A percentile compares a stretch with the other conserved stretches of the same genome.
Conservation (phyloP, 805 yeast species). For the Candida xiaguanensis region DNA sequence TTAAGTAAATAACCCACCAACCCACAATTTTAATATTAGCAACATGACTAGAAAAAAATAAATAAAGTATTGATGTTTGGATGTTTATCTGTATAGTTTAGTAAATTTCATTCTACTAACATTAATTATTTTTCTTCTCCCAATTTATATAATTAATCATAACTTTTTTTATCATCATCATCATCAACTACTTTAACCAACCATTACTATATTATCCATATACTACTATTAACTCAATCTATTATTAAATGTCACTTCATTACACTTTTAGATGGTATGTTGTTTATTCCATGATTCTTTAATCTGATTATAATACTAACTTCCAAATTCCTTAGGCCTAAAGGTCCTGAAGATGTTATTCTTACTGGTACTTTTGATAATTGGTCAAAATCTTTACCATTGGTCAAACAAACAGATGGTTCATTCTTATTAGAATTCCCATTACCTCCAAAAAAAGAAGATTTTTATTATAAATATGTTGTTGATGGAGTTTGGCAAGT, state of each 20-base stretch:
- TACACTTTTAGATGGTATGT: slow-evolving; percentile 42
- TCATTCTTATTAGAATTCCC: slow-evolving; percentile 61
- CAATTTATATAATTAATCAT: no score
- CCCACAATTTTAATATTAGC: no score
- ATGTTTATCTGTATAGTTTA: background rate
- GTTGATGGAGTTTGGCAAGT: slow-evolving; percentile 69
- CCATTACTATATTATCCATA: no score
- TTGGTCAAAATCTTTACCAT: slow-evolving; percentile 57
- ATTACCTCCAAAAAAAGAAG: slow-evolving; percentile 37
- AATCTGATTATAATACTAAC: slow-evolving; percentile 21
- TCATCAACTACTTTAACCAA: no score
- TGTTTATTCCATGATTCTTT: background rate
- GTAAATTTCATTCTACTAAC: no score
- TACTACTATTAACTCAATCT: no score
- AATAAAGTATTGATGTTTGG: background rate
- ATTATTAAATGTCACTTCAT: slow-evolving; percentile 21
- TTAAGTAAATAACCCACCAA: no score
- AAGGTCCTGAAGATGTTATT: slow-evolving; percentile 49
- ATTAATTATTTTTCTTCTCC: no score
- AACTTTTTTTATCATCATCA: background rate
- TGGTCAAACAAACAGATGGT: slow-evolving; percentile 59
- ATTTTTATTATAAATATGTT: slow-evolving; percentile 54
- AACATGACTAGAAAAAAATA: background rate
- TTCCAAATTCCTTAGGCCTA: slow-evolving; percentile 28
- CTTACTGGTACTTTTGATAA: slow-evolving; percentile 70